Evolutionary conservation across 116 monocot genomes (phyloP), one percentile per base, ranked within the genome.

Genomic region (Zostera marina): DNA sequence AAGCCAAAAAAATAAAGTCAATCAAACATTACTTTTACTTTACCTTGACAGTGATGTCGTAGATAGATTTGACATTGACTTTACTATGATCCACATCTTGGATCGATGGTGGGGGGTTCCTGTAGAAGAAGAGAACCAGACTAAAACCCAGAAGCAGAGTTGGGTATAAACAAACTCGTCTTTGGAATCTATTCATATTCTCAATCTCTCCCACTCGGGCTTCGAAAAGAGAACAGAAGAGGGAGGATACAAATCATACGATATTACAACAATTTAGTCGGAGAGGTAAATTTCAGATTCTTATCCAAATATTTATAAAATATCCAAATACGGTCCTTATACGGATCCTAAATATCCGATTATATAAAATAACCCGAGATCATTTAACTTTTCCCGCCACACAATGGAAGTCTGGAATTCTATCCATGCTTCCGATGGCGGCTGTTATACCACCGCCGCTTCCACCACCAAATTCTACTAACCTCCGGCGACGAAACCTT

Each of bases 11-110:
- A 4, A n/a, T 5, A 20, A 25, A 2, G 52, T 2, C 38, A 56
- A 39, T 8, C 13, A n/a, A 13, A 32, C 15, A n/a, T 56, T 10
- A 22, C 13, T 22, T 38, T 56, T 10, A 22, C 13, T 22, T 9
- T 41, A 67, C 67, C 67, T 58, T 67, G 13, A 67, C 67, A 3
- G 67, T 58, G 49, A 67, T 15, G 20, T 67, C 67, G 44, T 67
- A 59, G 59, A 67, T 67, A 59, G 46, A 58, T 57, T 45, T 48
- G 44, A 58, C 49, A 46, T 45, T 32, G 44, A 58, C 58, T 26
- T 46, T 16, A 5, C 56, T 46, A 15, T 25, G 56, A 23, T 25
- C 66, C 25, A 32, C 45, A 26, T 66, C 56, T 56, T 25, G 11
- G 21, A 21, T 38, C 8, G 58, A 23, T 16, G 54, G 53, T 42